Conservation (phyloP, 1,284 basidiomycete genomes). For the Naganishia liquefaciens region DNA sequence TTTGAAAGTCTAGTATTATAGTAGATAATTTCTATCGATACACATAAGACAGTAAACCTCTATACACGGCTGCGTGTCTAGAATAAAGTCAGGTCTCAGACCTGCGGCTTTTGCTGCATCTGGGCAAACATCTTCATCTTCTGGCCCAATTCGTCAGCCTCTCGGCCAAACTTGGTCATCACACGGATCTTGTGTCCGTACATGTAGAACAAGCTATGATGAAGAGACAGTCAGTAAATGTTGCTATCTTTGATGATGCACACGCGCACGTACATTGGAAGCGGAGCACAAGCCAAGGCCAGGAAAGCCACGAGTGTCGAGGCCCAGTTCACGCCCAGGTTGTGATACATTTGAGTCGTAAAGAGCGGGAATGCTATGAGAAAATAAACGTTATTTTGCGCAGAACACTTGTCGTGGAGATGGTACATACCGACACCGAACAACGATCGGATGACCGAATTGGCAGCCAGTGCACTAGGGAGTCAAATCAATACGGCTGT, state of each 20-base stretch:
- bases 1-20: no score
- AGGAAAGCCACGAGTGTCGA: constrained; percentile 48
- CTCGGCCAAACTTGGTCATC: constrained; percentile 34
- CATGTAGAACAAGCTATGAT: constrained; percentile 38
- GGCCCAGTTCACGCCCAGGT: constrained; percentile 52
- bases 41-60: constrained; percentile 2
- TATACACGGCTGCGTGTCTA: constrained; percentile 2
- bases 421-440: constrained; percentile 41
- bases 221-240: background rate
- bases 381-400: background rate
- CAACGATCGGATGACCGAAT: constrained; percentile 54
- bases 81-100: background rate
- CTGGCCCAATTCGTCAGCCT: constrained; percentile 38
- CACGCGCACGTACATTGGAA: constrained; percentile 18
- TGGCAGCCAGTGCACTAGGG: constrained; percentile 40
- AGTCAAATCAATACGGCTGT: background rate
- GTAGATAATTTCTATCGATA: background rate
- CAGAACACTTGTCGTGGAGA: no score
- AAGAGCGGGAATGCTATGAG: constrained; percentile 47
- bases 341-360: constrained; percentile 47
- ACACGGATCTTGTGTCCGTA: constrained; percentile 36
- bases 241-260: background rate
- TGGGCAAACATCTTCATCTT: constrained; percentile 34
- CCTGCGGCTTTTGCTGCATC: constrained; percentile 22
- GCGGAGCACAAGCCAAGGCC: constrained; percentile 34